These are phyloP conservation scores for Candida maltosa DNA, from an alignment of 805 yeast species.

Conservation along the genomic window DNA sequence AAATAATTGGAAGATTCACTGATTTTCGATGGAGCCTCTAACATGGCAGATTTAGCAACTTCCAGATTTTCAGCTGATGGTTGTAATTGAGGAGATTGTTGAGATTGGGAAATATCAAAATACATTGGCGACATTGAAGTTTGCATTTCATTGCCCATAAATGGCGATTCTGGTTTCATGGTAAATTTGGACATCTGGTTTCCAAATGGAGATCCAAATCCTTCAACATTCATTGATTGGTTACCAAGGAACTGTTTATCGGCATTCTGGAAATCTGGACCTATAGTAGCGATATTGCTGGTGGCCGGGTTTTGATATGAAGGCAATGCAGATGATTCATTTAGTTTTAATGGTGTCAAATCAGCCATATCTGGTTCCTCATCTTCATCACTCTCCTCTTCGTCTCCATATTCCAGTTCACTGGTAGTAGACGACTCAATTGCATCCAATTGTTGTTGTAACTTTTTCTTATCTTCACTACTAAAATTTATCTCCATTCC, in stretches of 20 bases:
- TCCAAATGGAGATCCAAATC: constrained; percentile 15
- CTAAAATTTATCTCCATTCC: constrained; percentile 17
- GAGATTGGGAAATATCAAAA: constrained; percentile 9
- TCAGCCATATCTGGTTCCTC: constrained; percentile 21
- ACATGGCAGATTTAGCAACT: not conserved
- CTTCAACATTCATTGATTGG: constrained; percentile 12
- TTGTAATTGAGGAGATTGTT: constrained; percentile 5
- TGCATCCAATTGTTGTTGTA: constrained; percentile 5
- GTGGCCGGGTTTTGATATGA: too few species aligned
- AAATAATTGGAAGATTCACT: constrained; percentile 53
- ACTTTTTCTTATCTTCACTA: constrained; percentile 7
- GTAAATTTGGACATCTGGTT: constrained; percentile 10
- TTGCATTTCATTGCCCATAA: constrained; percentile 12
- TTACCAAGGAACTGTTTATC: too few species aligned
- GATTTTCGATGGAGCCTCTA: constrained; percentile 10
- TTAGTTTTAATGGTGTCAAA: constrained; percentile 25
- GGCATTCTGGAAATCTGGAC: too few species aligned
- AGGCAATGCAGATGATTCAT: too few species aligned
- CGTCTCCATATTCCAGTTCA: constrained; percentile 9
- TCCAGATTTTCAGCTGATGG: not conserved
- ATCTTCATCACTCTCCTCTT: constrained; percentile 36
- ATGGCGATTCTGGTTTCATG: constrained; percentile 17
- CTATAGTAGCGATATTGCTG: too few species aligned
- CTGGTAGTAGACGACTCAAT: constrained; percentile 1
- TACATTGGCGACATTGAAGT: constrained; percentile 15